These are phyloP conservation scores for Zasmidium citrigriseum DNA, from an alignment of 2,329 filamentous ascomycete species.

Conservation along the genomic window DNA sequence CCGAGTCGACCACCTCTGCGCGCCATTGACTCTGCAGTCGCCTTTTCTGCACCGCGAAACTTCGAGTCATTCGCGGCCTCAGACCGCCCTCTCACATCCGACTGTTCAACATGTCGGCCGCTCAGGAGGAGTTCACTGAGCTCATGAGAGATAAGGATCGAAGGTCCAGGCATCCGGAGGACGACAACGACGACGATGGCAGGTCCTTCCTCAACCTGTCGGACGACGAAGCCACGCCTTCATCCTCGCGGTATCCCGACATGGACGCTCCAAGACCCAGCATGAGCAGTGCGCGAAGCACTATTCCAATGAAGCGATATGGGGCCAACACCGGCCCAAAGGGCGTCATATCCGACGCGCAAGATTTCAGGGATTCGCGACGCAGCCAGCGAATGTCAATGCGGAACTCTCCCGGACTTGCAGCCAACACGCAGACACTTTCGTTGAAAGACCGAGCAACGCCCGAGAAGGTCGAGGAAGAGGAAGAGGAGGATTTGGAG, in stretches of 20 bases:
- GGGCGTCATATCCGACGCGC: constrained; percentile 82
- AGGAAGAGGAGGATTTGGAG: constrained; percentile 64
- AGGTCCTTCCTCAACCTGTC: constrained; percentile 41
- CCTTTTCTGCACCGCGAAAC: background rate
- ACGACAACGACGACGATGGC: constrained; percentile 44
- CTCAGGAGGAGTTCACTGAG: constrained; percentile 55
- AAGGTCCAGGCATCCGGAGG: constrained; percentile 50
- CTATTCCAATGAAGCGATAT: constrained; percentile 62
- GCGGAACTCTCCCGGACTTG: constrained; percentile 23
- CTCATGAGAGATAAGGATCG: constrained; percentile 50
- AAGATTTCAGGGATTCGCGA: constrained; percentile 61
- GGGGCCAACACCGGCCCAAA: constrained; percentile 79
- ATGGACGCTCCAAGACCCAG: constrained; percentile 30
- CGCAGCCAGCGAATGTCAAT: constrained; percentile 31
- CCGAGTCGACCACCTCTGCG: background rate
- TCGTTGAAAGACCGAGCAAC: constrained; percentile 12
- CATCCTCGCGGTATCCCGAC: constrained; percentile 53
- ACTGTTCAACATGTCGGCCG: constrained; percentile 42
- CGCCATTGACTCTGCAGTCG: background rate
- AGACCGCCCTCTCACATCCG: background rate
- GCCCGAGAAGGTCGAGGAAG: constrained; percentile 36
- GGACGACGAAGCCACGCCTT: constrained; percentile 48
- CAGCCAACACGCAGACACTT: constrained; percentile 17
- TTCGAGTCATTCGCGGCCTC: background rate
- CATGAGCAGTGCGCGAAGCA: constrained; percentile 45